Evolutionary conservation across 2,329 filamentous ascomycete genomes (phyloP).

Genomic region (Xylaria arbuscula): DNA sequence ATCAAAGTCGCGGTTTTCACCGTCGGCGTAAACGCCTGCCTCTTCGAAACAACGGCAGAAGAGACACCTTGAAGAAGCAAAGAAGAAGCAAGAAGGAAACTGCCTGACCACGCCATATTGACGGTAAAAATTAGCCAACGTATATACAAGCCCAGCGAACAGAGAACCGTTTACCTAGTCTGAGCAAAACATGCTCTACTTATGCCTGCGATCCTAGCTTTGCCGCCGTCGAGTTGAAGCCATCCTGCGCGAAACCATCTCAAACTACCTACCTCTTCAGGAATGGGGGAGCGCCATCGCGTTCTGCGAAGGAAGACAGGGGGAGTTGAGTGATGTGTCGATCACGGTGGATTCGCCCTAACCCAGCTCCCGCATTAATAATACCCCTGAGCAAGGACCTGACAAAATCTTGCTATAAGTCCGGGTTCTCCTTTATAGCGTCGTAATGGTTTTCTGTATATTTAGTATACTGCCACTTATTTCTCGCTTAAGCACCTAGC

Average conservation of each 20-base stretch:
- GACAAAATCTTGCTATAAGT: not conserved
- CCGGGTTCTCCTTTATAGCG: not conserved
- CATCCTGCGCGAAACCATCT: conserved; percentile 2
- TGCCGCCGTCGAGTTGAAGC: conserved; percentile 4
- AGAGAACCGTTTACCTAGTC: conserved; percentile 3
- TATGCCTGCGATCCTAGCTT: conserved; percentile 8
- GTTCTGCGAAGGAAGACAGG: conserved; percentile 7
- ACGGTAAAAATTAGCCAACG: conserved; percentile 14
- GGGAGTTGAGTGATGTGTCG: not conserved
- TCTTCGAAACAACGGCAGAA: conserved; percentile 12
- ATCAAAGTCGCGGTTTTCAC: conserved; percentile 42
- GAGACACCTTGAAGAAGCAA: conserved; percentile 27
- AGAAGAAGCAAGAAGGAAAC: conserved; percentile 24
- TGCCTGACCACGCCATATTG: conserved; percentile 28
- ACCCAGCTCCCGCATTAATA: conserved; percentile 7
- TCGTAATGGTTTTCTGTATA: not conserved
- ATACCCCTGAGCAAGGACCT: conserved; percentile 7
- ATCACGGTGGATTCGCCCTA: conserved; percentile 9
- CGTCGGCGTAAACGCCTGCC: conserved; percentile 32
- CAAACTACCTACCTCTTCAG: conserved; percentile 30
- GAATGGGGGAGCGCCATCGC: conserved; percentile 12
- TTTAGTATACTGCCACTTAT: not conserved
- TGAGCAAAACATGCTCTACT: not conserved
- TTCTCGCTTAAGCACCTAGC: not conserved
- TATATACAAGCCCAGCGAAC: not conserved